Evolutionary conservation across 306 rosid genomes (phyloP), one percentile per base, ranked within the genome.

Genomic region (Neltuma alba): DNA sequence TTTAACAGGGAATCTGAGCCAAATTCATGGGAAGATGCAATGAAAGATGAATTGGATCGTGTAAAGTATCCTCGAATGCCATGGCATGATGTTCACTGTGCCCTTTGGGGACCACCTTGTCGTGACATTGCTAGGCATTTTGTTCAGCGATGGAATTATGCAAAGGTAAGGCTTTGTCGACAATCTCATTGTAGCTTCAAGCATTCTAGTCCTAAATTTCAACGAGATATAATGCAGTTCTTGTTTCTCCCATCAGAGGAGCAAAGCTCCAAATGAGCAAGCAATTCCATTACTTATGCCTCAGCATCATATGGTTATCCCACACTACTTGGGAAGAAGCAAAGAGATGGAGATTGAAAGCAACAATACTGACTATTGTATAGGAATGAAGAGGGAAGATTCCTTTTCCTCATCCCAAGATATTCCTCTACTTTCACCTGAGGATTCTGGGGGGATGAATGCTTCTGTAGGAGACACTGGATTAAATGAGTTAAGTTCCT

Each of bases 101-200:
- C 98, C 82, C 91, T 96, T 74, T 93, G 96, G 97, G 99, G 99
- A 74, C 97, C 99, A 82, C 94, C 99, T 50, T 96, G 99, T 86
- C 98, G 96, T 79, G 99, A 96, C 69, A 78, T 93, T 76, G 99
- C 99, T 73, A 93, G 99, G 84, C 99, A 96, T 80, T 96, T 96
- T 86, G 99, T 96, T 87, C 99, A 96, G 89, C 91, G 99, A 72
- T 96, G 99, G 99, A 96, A 96, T 86, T 96, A 96, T 76, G 98
- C 99, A 28, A 96, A 96, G 98, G 99, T 96, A 57, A 41, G 84
- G 31, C 68, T 63, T 70, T 15, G 15, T 75, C 61, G 44, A 36
- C 70, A 73, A 40, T 84, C 83, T 57, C 42, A 41, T 72, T 30
- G 42, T 68, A 76, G 66, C 76, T 34, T 55, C 23, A 75, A 66